Base-by-base conservation (phyloP, 2,329 filamentous ascomycete species). In the Phialocephala sp. region DNA sequence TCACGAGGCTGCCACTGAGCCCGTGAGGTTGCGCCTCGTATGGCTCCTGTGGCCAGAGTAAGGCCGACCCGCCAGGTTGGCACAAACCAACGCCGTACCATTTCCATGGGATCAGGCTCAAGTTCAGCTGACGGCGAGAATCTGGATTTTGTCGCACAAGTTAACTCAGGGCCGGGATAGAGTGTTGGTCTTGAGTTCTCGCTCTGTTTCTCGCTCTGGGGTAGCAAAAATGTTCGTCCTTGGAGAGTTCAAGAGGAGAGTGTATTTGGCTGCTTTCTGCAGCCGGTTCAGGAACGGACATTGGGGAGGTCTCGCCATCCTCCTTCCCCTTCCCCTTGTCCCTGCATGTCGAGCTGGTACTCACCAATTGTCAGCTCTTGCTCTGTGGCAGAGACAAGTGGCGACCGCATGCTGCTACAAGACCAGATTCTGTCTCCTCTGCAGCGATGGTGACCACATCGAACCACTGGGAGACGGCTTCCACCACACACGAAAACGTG, bases 61-160 rank as follows among this genome's bases (percentile, higher is more conserved):
- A 57, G 35, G 32, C 39, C 37, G 27, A 39, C 50, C 36, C 43
- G 58, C 64, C 32, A 60, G 61, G 58, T 57, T 63, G 50, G 60
- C 58, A 66, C 61, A 54, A 45, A 63, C 55, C 63, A 62, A 50
- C 24, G 41, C 41, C 47, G 59, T 63, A 56, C 64, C 60, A 52
- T 57, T 35, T 63, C 64, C 47, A 54, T 62, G 63, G 60, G 56
- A 56, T 41, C 43, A 52, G 35, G 56, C 54, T 35, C 58, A 50
- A 60, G 41, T 41, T 24, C 27, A 59, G n/a, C 45, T n/a, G 45
- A 20, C 12, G 45, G 22, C 45, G 1, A 50, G 45, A 59, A 43
- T 37, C 62, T 45, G 57, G 62, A 47, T 58, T 56, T 20, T 24
- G 37, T 59, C 32, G 22, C 41, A 39, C 57, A 22, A 59, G 15